These are phyloP conservation scores for Candida ortonii DNA, from an alignment of 805 yeast genomes.

Conservation along the genomic window DNA sequence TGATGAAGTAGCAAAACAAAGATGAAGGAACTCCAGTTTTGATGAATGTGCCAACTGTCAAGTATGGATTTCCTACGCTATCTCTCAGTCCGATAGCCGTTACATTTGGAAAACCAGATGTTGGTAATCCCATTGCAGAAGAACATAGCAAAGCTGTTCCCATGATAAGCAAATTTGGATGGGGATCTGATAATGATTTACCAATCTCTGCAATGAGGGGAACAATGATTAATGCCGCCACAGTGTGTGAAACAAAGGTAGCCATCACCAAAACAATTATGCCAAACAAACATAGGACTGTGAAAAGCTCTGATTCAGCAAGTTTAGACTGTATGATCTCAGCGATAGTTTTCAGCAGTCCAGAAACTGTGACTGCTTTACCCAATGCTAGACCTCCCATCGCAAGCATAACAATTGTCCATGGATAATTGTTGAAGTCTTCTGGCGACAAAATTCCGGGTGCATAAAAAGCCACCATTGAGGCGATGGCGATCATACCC, in stretches of 20 bases:
- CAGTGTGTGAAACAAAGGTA: conserved; percentile 95
- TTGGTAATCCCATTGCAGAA: conserved; percentile 96
- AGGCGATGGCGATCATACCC: conserved; percentile 93
- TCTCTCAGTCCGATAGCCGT: conserved; percentile 95
- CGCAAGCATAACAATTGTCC: conserved; percentile 94
- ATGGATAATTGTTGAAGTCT: conserved; percentile 91
- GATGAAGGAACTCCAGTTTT: conserved; percentile 90
- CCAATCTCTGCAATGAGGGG: conserved; percentile 93
- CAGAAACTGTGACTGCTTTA: conserved; percentile 90
- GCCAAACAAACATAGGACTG: conserved; percentile 77
- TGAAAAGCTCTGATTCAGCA: conserved; percentile 65
- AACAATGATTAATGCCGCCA: conserved; percentile 88
- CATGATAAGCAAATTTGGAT: conserved; percentile 78
- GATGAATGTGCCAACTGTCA: conserved; percentile 83
- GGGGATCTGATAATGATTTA: conserved; percentile 68
- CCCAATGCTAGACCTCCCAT: conserved; percentile 98
- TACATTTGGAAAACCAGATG: conserved; percentile 96
- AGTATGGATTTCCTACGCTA: conserved; percentile 85
- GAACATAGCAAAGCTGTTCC: conserved; percentile 71
- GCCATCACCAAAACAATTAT: conserved; percentile 79
- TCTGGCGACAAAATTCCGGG: conserved; percentile 83
- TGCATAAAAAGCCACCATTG: conserved; percentile 89
- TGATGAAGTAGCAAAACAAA: conserved; percentile 64
- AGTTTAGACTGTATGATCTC: conserved; percentile 60
- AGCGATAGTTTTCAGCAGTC: conserved; percentile 79